Evolutionary conservation across 768 basidiomycete genomes (phyloP), one percentile per base, ranked within the genome.

Genomic region (Tulasnella sp.): DNA sequence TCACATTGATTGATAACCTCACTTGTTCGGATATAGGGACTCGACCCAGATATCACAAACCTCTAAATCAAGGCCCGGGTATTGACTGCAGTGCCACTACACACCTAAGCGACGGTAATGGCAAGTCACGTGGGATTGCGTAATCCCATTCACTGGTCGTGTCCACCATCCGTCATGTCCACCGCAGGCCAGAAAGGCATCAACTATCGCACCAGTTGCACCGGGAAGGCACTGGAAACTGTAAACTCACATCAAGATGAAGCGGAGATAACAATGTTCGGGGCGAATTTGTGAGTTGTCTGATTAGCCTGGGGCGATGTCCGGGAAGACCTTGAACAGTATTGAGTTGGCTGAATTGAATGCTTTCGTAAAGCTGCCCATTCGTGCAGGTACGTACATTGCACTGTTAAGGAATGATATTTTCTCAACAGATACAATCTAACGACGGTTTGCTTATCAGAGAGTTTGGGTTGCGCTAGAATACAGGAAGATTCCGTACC

Each of bases 401-500:
- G 35, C 20, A 1, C 2, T 18, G 32, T n/a, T 9, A 3, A 5
- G 42, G 29, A 6, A 29, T 20, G 55, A 39, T 69, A n/a, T 23
- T 67, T 26, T 9, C 75, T 35, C 46, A 23, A 42, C n/a, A 48
- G 13, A 7, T 11, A 16, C 6, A 51, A 11, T 48, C 6, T 40
- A 29, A 23, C 23, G 20, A 57, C 23, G 23, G 48, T 44, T 57
- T 26, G 10, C 29, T 37, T 29, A 48, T 48, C 23, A 94, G 83
- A 87, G 93, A 20, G 92, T 89, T 2, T 95, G 94, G 93, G 87
- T 90, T 26, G 87, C 90, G 0, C 85, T 94, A 40, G 93, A 95
- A 83, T 87, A 88, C 79, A 88, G 93, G 29, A 87, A 86, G 1
- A 88, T 94, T 69, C 88, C 90, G 2, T 94, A 96, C 84, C 88